phyloP scores from a whole-genome alignment of 2,329 filamentous ascomycete species.

The Beauveria sp. region DNA sequence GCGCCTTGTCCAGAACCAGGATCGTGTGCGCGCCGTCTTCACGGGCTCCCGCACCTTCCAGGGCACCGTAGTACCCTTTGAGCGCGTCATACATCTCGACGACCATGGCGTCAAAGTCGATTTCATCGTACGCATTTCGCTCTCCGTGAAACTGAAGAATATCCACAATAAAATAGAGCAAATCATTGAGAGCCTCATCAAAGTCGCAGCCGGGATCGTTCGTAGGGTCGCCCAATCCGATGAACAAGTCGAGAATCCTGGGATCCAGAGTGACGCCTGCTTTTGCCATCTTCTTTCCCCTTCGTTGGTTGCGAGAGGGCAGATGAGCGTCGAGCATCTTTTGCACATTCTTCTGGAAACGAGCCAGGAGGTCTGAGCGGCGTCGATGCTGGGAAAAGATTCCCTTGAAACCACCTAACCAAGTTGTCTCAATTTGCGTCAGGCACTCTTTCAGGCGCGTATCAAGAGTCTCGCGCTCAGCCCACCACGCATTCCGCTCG shows the following conservation, averaged over 20 bases:
- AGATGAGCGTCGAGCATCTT: slow-evolving; percentile 75
- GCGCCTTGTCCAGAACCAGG: slow-evolving; percentile 80
- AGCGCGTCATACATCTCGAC: slow-evolving; percentile 83
- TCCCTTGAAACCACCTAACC: slow-evolving; percentile 90
- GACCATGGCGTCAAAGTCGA: slow-evolving; percentile 89
- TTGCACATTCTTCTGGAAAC: slow-evolving; percentile 72
- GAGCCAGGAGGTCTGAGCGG: slow-evolving; percentile 56
- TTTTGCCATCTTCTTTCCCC: slow-evolving; percentile 43
- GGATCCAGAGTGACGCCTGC: slow-evolving; percentile 43
- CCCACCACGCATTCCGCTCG: slow-evolving; percentile 83
- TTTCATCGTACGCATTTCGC: slow-evolving; percentile 92
- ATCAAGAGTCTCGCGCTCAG: slow-evolving; percentile 73
- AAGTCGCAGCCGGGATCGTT: slow-evolving; percentile 61
- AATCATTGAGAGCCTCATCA: slow-evolving; percentile 82
- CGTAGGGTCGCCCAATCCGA: slow-evolving; percentile 70
- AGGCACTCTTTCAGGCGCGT: slow-evolving; percentile 68
- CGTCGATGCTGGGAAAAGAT: slow-evolving; percentile 74
- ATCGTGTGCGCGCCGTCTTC: slow-evolving; percentile 62
- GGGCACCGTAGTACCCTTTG: slow-evolving; percentile 61
- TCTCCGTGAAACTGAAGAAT: slow-evolving; percentile 96
- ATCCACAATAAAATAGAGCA: slow-evolving; percentile 94
- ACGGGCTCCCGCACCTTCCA: slow-evolving; percentile 30
- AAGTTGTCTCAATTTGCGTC: slow-evolving; percentile 80
- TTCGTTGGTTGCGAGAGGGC: slow-evolving; percentile 64
- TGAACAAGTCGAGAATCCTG: slow-evolving; percentile 75